phyloP scores from a whole-genome alignment of 2,329 filamentous ascomycete genomes.

The Xylariaceae sp. region DNA sequence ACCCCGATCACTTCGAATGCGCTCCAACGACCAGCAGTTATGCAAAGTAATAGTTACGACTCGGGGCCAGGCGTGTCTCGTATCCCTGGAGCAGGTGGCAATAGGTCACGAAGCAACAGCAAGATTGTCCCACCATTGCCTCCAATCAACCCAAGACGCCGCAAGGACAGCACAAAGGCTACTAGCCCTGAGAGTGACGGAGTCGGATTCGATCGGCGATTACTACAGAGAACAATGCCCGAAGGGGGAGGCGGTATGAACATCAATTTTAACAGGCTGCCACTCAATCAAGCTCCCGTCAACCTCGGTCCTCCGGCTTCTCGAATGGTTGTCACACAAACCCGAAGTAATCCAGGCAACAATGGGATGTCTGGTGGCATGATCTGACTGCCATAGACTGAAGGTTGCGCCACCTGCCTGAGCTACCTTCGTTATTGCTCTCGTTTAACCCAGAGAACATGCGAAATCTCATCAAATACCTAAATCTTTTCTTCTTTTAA shows the following conservation, averaged over 20 bases:
- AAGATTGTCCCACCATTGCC: conserved; percentile 49
- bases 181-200: conserved; percentile 45
- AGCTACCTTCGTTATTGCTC: too few species aligned
- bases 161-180: conserved; percentile 34
- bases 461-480: too few species aligned
- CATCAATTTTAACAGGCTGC: conserved; percentile 17
- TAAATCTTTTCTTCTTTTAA: too few species aligned
- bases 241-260: conserved; percentile 33
- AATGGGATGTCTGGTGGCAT: conserved; percentile 41
- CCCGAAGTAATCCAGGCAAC: conserved; percentile 21
- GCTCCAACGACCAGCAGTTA: conserved; percentile 33
- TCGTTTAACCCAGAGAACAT: too few species aligned
- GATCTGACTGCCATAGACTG: too few species aligned
- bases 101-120: conserved; percentile 35
- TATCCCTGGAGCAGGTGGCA: conserved; percentile 31
- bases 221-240: conserved; percentile 41
- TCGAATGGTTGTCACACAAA: conserved; percentile 32
- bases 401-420: too few species aligned
- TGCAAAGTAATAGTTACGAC: conserved; percentile 27
- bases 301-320: conserved; percentile 33
- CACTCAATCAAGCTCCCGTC: conserved; percentile 26
- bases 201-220: conserved; percentile 34
- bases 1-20: conserved; percentile 32
- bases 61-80: conserved; percentile 33
- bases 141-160: conserved; percentile 55